Base-by-base conservation (phyloP, 345 rosid genomes). In the Populus euphratica region DNA sequence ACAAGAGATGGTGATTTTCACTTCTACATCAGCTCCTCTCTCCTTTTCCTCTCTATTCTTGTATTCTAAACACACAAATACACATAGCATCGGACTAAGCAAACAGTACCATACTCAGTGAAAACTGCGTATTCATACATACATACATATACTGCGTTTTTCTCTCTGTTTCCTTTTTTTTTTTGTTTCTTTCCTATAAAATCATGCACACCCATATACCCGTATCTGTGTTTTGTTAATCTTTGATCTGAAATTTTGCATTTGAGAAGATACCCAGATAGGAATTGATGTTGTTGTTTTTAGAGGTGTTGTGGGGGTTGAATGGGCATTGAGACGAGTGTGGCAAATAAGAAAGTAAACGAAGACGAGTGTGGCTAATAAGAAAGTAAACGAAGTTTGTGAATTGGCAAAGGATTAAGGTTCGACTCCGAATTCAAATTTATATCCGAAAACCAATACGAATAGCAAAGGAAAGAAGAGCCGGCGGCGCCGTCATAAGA, bases 291-390 rank as follows among this genome's bases (percentile, higher is more conserved):
- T 54, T 36, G 27, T 23, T 21, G 25, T 33, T 68, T 76, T 9
- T 67, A 31, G 75, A 77, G 56, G 52, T n/a, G 27, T 4, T 61
- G 38, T 18, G 6, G 23, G 16, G 33, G 52, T 23, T 87, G 79
- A 73, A 92, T 93, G 97, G 97, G 94, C 80, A 86, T 90, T 85
- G 89, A 85, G 78, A 83, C 83, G 68, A 87, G 79, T 21, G 59
- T 67, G 70, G 87, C 74, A 18, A 73, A 86, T 73, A 77, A 73
- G 74, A 83, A 78, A 62, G 89, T 84, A 54, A 86, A 86, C 69
- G 86, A 80, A 3, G 77, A 83, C 83, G 68, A 87, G 80, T 21
- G 59, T 67, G 70, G 87, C 74, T n/a, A 73, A 85, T 73, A 77
- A 73, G 74, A 83, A 78, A 62, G 89, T 84, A 54, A 86, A 86